phyloP scores from a whole-genome alignment of 805 yeast species.

The Pichia rugopelliculosa region DNA sequence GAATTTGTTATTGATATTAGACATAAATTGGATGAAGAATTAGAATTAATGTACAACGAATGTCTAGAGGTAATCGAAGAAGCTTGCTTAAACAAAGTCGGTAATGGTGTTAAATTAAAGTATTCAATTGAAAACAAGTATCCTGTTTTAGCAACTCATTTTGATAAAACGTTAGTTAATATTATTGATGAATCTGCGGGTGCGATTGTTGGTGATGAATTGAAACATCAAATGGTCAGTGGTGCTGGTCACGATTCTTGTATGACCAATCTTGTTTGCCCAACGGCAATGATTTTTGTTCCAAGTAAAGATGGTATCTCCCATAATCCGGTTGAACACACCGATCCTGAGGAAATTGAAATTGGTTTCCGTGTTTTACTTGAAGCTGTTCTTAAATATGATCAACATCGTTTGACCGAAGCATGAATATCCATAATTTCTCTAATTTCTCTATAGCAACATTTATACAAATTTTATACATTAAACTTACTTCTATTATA shows the following conservation, averaged over 20 bases:
- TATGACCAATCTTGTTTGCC: slow-evolving; percentile 45
- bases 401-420: slow-evolving; percentile 13
- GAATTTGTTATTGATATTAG: slow-evolving; percentile 56
- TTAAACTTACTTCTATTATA: no score
- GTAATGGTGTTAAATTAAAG: slow-evolving; percentile 34
- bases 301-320: slow-evolving; percentile 62
- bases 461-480: not conserved
- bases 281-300: slow-evolving; percentile 69
- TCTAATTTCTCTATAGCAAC: no score
- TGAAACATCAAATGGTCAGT: slow-evolving; percentile 42
- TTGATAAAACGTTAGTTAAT: slow-evolving; percentile 42
- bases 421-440: not conserved
- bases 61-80: slow-evolving; percentile 26
- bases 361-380: slow-evolving; percentile 52
- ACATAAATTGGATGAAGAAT: slow-evolving; percentile 40
- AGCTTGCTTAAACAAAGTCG: slow-evolving; percentile 22
- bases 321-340: slow-evolving; percentile 61
- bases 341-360: slow-evolving; percentile 57
- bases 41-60: slow-evolving; percentile 32
- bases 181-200: slow-evolving; percentile 48
- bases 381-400: slow-evolving; percentile 35
- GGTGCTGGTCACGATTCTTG: slow-evolving; percentile 78
- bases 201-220: slow-evolving; percentile 39
- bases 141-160: slow-evolving; percentile 42
- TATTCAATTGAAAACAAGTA: slow-evolving; percentile 36